A percentile compares a stretch with the other conserved stretches of the same genome.
phyloP scores from a whole-genome alignment of 805 yeast genomes.

The Schwanniomyces sp. region DNA sequence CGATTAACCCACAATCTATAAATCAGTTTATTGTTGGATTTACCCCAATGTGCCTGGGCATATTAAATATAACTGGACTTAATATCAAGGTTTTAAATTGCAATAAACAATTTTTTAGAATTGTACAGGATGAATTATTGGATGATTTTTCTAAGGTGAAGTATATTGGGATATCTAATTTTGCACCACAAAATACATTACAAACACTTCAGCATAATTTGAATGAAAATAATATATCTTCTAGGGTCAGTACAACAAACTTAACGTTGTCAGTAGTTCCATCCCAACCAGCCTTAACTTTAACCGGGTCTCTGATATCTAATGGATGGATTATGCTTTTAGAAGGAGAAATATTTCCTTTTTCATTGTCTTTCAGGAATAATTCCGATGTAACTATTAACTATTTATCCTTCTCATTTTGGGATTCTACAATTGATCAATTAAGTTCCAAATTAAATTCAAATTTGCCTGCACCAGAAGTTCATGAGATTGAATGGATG shows the following conservation, averaged over 20 bases:
- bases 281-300: conserved; percentile 61
- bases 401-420: conserved; percentile 57
- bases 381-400: conserved; percentile 57
- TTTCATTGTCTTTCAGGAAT: conserved; percentile 56
- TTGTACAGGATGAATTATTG: conserved; percentile 30
- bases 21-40: conserved; percentile 45
- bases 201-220: conserved; percentile 24
- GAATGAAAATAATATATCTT: conserved; percentile 14
- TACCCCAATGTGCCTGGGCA: conserved; percentile 51
- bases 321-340: conserved; percentile 73
- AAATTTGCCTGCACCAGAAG: conserved; percentile 56
- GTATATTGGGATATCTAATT: conserved; percentile 4
- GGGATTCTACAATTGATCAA: conserved; percentile 73
- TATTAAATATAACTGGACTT: conserved; percentile 50
- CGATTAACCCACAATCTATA: conserved; percentile 26
- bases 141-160: conserved; percentile 9
- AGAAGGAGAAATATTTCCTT: conserved; percentile 67
- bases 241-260: conserved; percentile 15
- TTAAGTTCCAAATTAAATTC: conserved; percentile 54
- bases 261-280: conserved; percentile 34
- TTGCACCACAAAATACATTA: conserved; percentile 4
- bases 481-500: conserved; percentile 74
- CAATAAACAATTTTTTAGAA: conserved; percentile 42
- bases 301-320: conserved; percentile 51
- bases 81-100: conserved; percentile 53